Base-by-base conservation (phyloP, 306 rosid genomes). In the Ochetophila trinervis region DNA sequence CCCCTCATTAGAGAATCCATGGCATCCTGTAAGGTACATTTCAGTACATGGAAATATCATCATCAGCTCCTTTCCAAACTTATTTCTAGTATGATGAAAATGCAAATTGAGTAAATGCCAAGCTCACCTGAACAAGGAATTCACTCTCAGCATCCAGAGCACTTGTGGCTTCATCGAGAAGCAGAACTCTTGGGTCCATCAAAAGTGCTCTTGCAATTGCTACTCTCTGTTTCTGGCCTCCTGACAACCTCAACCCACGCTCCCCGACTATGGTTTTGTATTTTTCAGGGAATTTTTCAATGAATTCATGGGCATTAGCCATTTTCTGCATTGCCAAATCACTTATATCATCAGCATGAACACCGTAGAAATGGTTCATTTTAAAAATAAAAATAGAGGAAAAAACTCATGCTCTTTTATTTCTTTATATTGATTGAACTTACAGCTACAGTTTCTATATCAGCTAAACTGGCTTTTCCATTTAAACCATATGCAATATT, bases 141-240 rank as follows among this genome's bases (percentile, higher is more conserved):
- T 87, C 93, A 18, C 93, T 87, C 72, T 87, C 93, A 53, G 93
- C 93, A 76, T 87, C 93, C 14, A 87, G 70, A 72, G 93, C 93
- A 62, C 93, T 87, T 34, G 93, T 87, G 71, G 93, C 93, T 84
- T 87, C 93, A 62, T 84, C 93, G 14, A 87, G 78, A 13, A 84
- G 81, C 69, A 87, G 76, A 68, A 87, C 70, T 70, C 76, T 84
- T 0, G 93, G 89, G 70, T 87, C 77, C 87, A 84, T 82, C 49
- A 87, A 79, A 50, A 87, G 69, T 35, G 93, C 93, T 74, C 93
- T 82, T 19, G 89, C 93, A 73, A 87, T 84, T 48, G 93, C 93
- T 75, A 87, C 63, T 70, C 89, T 75, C 76, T 87, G 93, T 74
- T 84, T 84, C 78, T 87, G 93, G n/a, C 93, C 93, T 49, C 93